Conservation (phyloP, 306 rosid species). For the Medicago arabica region DNA sequence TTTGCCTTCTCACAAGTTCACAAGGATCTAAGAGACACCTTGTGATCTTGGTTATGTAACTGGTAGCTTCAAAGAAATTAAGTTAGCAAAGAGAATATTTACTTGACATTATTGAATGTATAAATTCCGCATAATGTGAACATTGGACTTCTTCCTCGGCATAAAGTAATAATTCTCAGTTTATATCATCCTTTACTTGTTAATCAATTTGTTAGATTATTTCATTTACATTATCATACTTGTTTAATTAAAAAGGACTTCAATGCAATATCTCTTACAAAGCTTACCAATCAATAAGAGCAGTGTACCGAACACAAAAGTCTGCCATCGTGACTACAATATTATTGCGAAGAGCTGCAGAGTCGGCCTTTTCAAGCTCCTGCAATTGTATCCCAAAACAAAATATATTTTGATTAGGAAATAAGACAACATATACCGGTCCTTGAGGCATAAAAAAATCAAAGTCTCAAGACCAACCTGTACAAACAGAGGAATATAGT, state of each 20-base stretch:
- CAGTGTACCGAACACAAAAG: slow-evolving; percentile 92
- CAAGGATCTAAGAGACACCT: slow-evolving; percentile 93
- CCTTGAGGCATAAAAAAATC: slow-evolving; percentile 29
- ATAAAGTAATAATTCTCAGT: slow-evolving; percentile 15
- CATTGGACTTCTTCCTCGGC: slow-evolving; percentile 17
- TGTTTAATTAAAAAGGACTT: slow-evolving; percentile 22
- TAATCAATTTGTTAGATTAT: slow-evolving; percentile 1
- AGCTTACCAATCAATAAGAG: slow-evolving; percentile 95
- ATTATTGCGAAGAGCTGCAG: slow-evolving; percentile 92
- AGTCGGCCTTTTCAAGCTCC: slow-evolving; percentile 87
- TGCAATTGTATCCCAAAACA: slow-evolving; percentile 39
- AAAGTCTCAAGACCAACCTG: slow-evolving; percentile 61
- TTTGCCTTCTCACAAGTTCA: slow-evolving; percentile 96
- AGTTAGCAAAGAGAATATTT: slow-evolving; percentile 45
- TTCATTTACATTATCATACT: slow-evolving; percentile 3
- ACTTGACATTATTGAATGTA: slow-evolving; percentile 15
- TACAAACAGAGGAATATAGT: slow-evolving; percentile 82
- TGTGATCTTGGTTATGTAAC: slow-evolving; percentile 85
- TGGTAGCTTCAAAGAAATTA: slow-evolving; percentile 57
- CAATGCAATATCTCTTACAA: slow-evolving; percentile 7
- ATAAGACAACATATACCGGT: slow-evolving; percentile 14
- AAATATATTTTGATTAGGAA: slow-evolving; percentile 17
- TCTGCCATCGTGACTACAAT: slow-evolving; percentile 87
- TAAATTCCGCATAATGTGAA: slow-evolving; percentile 15
- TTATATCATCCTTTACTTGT: neutral